phyloP scores from a whole-genome alignment of 176 grass and related monocot genomes.

The Urochloa ruziziensis region DNA sequence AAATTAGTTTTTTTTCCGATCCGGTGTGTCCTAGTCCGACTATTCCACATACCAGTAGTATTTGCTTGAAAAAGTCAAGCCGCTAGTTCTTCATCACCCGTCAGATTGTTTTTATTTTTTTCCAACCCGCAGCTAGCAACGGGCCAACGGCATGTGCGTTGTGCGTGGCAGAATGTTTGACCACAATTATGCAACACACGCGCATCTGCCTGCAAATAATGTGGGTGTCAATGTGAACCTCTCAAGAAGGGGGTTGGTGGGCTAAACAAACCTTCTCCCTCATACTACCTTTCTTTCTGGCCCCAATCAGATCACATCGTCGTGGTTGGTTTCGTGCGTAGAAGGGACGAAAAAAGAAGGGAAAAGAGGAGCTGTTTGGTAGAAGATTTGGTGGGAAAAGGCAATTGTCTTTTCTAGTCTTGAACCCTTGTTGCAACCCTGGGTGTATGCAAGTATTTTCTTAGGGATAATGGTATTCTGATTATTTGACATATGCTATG shows the following conservation, averaged over 20 bases:
- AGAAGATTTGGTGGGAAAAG: background rate
- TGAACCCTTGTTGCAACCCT: background rate
- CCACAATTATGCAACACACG: background rate
- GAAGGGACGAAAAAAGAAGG: background rate
- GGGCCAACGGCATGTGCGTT: background rate
- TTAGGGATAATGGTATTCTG: background rate
- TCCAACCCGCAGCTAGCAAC: background rate
- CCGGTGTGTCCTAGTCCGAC: no score
- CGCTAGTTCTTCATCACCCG: background rate
- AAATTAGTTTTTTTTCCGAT: no score
- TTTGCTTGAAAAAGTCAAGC: background rate
- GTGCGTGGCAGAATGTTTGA: conserved; percentile 1
- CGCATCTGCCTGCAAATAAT: background rate
- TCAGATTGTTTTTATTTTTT: background rate
- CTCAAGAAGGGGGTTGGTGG: background rate
- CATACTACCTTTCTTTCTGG: conserved; percentile 11
- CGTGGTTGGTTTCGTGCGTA: conserved; percentile 1
- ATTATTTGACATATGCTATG: conserved; percentile 11
- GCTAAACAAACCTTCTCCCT: conserved; percentile 7
- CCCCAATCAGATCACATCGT: background rate
- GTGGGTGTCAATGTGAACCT: conserved; percentile 23
- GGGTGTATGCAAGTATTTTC: background rate
- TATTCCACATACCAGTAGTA: no score
- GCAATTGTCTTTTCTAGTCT: background rate
- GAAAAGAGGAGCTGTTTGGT: background rate